phyloP scores from a whole-genome alignment of 805 yeast genomes.

The Nakazawaea wyomingensis region DNA sequence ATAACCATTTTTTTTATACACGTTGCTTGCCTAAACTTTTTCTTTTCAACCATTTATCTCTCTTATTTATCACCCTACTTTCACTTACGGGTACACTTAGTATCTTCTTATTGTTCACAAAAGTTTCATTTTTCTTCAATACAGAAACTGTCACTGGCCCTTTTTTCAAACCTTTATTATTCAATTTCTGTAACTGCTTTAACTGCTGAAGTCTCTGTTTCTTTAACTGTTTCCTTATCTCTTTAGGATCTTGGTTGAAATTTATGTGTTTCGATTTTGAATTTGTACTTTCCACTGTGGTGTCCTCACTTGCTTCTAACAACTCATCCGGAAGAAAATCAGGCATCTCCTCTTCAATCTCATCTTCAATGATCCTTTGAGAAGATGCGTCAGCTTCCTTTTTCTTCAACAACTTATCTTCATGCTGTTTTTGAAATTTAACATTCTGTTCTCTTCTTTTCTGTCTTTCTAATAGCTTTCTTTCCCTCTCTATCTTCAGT shows the following conservation, averaged over 20 bases:
- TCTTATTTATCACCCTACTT: slow-evolving; percentile 13
- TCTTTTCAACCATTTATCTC: slow-evolving; percentile 16
- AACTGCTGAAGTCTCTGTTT: slow-evolving; percentile 21
- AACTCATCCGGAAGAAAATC: slow-evolving; percentile 36
- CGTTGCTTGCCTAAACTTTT: slow-evolving; percentile 12
- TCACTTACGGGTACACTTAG: slow-evolving; percentile 21
- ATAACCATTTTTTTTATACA: not conserved
- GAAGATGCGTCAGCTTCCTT: no score
- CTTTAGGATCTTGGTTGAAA: slow-evolving; percentile 9
- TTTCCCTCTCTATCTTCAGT: slow-evolving; percentile 18
- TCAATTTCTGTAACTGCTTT: slow-evolving; percentile 27
- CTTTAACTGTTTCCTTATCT: slow-evolving; percentile 15
- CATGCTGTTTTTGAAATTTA: slow-evolving; percentile 27
- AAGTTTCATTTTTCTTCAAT: slow-evolving; percentile 17
- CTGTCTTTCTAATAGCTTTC: slow-evolving; percentile 24
- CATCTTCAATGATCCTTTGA: no score
- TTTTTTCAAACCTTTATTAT: slow-evolving; percentile 24
- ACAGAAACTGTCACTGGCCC: slow-evolving; percentile 39
- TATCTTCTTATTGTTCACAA: slow-evolving; percentile 5
- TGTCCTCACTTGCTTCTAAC: slow-evolving; percentile 25
- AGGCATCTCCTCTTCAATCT: slow-evolving; percentile 21
- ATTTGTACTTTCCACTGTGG: not conserved
- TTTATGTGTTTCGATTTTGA: slow-evolving; percentile 7
- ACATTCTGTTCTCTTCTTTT: slow-evolving; percentile 27
- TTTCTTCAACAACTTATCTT: slow-evolving; percentile 21